phyloP scores from a whole-genome alignment of 306 rosid species.

The Inga oerstediana region DNA sequence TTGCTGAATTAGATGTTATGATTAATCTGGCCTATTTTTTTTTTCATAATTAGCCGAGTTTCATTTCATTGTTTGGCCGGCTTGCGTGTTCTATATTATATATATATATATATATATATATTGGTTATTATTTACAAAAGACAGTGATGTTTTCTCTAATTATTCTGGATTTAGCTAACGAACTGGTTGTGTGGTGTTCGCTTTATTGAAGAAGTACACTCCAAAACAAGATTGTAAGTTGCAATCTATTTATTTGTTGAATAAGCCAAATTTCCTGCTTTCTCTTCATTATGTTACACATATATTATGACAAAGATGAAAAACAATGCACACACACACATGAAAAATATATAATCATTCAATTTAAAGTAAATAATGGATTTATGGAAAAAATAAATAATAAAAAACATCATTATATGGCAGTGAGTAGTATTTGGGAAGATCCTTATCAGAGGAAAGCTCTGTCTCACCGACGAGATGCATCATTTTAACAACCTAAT shows the following conservation, averaged over 20 bases:
- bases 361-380: not conserved
- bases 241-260: not conserved
- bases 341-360: not conserved
- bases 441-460: slow-evolving; percentile 15
- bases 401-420: not conserved
- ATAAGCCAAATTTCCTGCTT: not conserved
- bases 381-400: not conserved
- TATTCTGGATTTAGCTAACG: not conserved
- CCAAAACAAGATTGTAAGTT: not conserved
- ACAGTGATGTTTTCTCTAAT: not conserved
- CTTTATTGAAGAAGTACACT: slow-evolving; percentile 20
- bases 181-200: slow-evolving; percentile 17
- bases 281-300: not conserved
- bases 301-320: slow-evolving; percentile 11
- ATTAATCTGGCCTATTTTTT: not conserved
- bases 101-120: not conserved
- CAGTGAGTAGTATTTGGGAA: not conserved
- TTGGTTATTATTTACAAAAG: not conserved
- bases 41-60: not conserved
- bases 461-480: not conserved
- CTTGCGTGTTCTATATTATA: not conserved
- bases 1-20: not conserved
- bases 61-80: not conserved
- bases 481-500: not conserved
- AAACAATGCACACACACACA: not conserved